A percentile compares a stretch with the other conserved stretches of the same genome.
phyloP scores from a whole-genome alignment of 805 yeast species.

The Candida tibetensis region DNA sequence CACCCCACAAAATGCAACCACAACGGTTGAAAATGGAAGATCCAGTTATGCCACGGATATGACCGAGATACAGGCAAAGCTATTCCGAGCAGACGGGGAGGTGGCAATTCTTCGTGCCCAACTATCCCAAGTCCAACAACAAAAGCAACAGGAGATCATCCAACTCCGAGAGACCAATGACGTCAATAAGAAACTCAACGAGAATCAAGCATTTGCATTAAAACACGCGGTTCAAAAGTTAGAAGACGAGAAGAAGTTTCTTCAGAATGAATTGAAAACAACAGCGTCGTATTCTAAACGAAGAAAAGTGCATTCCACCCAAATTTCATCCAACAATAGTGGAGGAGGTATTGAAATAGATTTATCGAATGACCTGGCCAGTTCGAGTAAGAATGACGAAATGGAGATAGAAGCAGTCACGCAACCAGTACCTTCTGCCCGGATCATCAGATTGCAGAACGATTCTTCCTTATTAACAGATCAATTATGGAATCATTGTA shows the following conservation, averaged over 20 bases:
- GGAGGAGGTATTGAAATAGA: neutral
- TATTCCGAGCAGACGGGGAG: conserved; percentile 72
- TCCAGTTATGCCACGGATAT: neutral
- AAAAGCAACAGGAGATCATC: conserved; percentile 36
- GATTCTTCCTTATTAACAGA: conserved; percentile 35
- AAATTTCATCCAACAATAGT: neutral
- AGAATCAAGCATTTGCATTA: conserved; percentile 30
- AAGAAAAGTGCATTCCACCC: conserved; percentile 12
- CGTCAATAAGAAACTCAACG: conserved; percentile 17
- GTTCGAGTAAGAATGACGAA: neutral
- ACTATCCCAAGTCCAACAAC: conserved; percentile 45
- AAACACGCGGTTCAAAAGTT: conserved; percentile 33
- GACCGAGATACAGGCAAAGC: conserved; percentile 20
- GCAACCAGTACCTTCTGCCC: neutral
- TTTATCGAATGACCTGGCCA: too few species aligned
- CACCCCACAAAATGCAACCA: neutral
- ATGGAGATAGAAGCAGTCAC: neutral
- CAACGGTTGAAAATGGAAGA: too few species aligned
- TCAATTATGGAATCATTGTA: conserved; percentile 35
- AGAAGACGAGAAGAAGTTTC: conserved; percentile 43
- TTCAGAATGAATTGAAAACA: conserved; percentile 36
- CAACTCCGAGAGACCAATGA: conserved; percentile 19
- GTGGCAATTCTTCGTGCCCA: conserved; percentile 73
- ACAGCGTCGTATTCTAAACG: conserved; percentile 22
- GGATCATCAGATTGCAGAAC: conserved; percentile 25